Conservation (phyloP, 2,329 filamentous ascomycete genomes). For the Colletotrichum incanum region DNA sequence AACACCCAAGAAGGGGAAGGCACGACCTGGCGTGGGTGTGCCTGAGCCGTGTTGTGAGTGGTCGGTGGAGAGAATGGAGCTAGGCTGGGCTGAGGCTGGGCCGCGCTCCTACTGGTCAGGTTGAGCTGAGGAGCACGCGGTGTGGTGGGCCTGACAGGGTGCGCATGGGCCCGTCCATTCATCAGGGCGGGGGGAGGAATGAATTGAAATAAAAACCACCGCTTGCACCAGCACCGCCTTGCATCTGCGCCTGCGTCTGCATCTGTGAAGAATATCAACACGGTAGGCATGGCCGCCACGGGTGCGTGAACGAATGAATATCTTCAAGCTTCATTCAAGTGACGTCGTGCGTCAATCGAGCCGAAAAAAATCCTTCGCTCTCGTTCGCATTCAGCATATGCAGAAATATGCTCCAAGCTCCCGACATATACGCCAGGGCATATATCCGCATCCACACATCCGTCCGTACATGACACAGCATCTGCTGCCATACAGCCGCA, state of each 20-base stretch:
- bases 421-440: no score
- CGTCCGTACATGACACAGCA: no score
- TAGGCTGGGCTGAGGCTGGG: slow-evolving; percentile 27
- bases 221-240: neutral
- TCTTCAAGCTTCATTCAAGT: no score
- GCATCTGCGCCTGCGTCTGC: neutral
- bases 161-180: slow-evolving; percentile 14
- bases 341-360: no score
- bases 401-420: no score
- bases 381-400: no score
- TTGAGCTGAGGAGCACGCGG: neutral
- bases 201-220: slow-evolving; percentile 26
- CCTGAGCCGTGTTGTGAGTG: slow-evolving; percentile 29
- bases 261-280: neutral
- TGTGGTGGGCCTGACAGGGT: slow-evolving; percentile 27
- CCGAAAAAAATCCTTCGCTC: no score
- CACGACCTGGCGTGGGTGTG: slow-evolving; percentile 15
- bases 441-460: no score
- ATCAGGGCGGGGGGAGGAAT: slow-evolving; percentile 29
- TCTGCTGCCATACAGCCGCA: no score
- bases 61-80: slow-evolving; percentile 14
- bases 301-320: no score
- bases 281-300: no score
- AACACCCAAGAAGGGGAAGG: slow-evolving; percentile 9
- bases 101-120: slow-evolving; percentile 13